Evolutionary conservation across 768 basidiomycete species (phyloP), one percentile per base, ranked within the genome.

Genomic region (Psilocybe cyanescens): DNA sequence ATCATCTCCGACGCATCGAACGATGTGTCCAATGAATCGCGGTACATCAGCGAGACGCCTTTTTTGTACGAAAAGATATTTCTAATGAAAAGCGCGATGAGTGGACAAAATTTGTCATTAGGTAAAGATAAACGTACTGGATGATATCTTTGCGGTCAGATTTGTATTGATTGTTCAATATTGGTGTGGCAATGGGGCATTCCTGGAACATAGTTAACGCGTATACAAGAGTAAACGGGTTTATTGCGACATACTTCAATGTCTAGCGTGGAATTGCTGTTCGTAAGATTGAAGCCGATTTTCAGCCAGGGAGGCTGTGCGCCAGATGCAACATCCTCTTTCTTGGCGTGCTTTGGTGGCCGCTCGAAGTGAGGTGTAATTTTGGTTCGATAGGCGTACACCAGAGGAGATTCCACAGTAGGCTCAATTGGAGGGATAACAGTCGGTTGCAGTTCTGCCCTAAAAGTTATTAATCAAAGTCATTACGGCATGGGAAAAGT

Each of bases 361-460:
- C 88, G 83, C 24, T 95, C 92, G 63, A 99, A 99, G 72, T 99
- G 97, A 0, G 97, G 97, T 0, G 97, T 98, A 56, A 99, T 88
- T 77, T 99, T 99, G 1, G 97, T 99, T 33, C 97, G 87, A 72
- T 99, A 99, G 55, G 83, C 86, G 72, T 97, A 98, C 57, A 96
- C 87, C 52, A 92, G 79, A 0, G 97, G 97, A 0, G 93, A 95
- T n/a, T 86, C 84, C 6, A 95, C 87, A 0, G 95, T 97, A 0
- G 87, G 75, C 41, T 83, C 81, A 17, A 95, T 86, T 0, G 73
- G 55, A 7, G 97, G 95, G 1, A 97, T 76, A 0, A 78, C 72
- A 0, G 81, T 70, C 2, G 80, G 69, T 2, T 84, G 74, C 0
- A 97, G 79, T 29, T 80, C 91, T 89, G 62, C 16, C 17, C 31